Evolutionary conservation across 2,329 filamentous ascomycete genomes (phyloP), one percentile per base, ranked within the genome.

Genomic region (Trichophyton mentagrophytes): DNA sequence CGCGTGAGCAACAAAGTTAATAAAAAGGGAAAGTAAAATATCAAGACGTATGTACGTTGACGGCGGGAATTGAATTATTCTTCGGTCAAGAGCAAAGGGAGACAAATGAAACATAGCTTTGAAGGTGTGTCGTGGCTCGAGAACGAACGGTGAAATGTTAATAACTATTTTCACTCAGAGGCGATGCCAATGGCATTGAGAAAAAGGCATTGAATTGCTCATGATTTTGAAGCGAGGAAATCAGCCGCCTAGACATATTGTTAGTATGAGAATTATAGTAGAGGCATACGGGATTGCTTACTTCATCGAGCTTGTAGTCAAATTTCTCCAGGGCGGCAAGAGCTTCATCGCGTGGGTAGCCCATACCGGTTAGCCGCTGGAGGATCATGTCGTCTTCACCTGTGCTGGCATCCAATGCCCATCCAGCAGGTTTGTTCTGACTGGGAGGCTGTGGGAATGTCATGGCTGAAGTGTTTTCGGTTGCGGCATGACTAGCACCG

Each of bases 281-380:
- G 38, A 27, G 46, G 46, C 60, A 65, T 44, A 66, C 60, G 57
- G 56, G 8, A 6, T 20, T 22, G 78, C 85, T 77, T 76, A 96
- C 92, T 83, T 89, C 90, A 75, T 96, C 90, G 71, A 96, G 81
- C 73, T 96, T 93, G 75, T 97, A 96, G 76, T 97, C 90, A 72
- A 88, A 96, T 73, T 92, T 91, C 78, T 97, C 92, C 70, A 97
- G 76, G 25, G 93, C 92, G 57, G 80, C 79, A 40, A 96, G 76
- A 15, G 90, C 88, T 58, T 89, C 85, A 6, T 79, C 77, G 33
- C 92, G 81, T 3, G 84, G 76, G 71, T 95, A 97, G 0, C 92
- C 92, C 90, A 97, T 96, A 8, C 83, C 81, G 0, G 89, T 95
- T 69, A 97, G 73, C 67, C 90, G 86, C 78, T 95, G 95, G 66